Base-by-base conservation (phyloP, 371 early-diverging fungal genomes). In the Mucor saturninus region DNA sequence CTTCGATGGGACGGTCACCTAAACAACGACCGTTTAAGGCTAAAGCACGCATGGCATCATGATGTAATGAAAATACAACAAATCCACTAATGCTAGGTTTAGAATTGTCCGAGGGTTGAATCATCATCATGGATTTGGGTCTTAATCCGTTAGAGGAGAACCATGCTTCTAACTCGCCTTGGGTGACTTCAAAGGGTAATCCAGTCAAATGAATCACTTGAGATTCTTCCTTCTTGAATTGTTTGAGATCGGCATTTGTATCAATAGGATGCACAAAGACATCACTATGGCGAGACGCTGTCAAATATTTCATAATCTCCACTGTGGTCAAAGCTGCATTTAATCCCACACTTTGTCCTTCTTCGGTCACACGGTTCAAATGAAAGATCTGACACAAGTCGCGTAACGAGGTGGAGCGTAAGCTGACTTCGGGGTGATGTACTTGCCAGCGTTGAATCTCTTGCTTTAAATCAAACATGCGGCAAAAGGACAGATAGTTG, bases 391-490 rank as follows among this genome's bases (percentile, higher is more conserved):
- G 80, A 68, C 89, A 87, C 56, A 92, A 74, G 45, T 87, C 87
- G 28, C 83, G 81, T 46, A 92, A 67, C 0, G 91, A 87, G 31
- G 80, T 80, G 9, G 79, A 74, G 35, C 80, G 76, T 31, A 86
- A 72, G 21, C 70, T 77, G 15, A 84, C 78, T 37, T 88, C 85
- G 30, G 86, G 77, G 60, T 87, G 88, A 55, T 85, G 84, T n/a
- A 84, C 83, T 58, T 81, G 84, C 85, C 84, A 86, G 28, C 83
- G 86, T 58, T 83, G 83, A 37, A 83, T 85, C 67, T 93, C 91
- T 49, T 86, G 84, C 73, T 86, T 90, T 37, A 89, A 76, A 66
- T 93, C 93, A 71, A 90, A 93, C 75, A 90, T 86, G 35, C 84
- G 76, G 56, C 83, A 79, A 48, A 80, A 81, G 11, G 77, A 71